Base-by-base conservation (phyloP, 2,329 filamentous ascomycete genomes). In the Ascochyta lentis region DNA sequence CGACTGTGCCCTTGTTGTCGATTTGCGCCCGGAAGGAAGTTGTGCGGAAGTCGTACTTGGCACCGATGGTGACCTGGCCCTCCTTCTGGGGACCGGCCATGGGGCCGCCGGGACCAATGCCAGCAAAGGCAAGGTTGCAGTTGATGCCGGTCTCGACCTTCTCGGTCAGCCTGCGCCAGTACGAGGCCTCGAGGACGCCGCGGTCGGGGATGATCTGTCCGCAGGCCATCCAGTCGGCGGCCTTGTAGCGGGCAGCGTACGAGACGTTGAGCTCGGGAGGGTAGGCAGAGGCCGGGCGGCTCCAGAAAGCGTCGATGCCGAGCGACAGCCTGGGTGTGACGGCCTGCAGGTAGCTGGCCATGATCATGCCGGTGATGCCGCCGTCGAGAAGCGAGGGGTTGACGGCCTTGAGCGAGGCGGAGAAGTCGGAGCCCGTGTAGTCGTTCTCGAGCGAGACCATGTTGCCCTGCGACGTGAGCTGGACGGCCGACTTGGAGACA, bases 41-140 rank as follows among this genome's bases (percentile, higher is more conserved):
- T 51, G 91, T 95, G 73, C 91, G 87, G 86, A 99, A 99, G 77
- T 97, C 94, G 80, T 99, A 99, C 81, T 99, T 99, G 75, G 92
- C 91, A 71, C 94, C 95, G 69, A 98, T 85, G 50, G 93, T 92
- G 49, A 96, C 93, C 59, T 91, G 85, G 52, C 95, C 95, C 77
- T 99, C 93, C 78, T 92, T 94, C 76, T 88, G 86, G 49, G 67
- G 68, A n/a, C 87, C 87, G 57, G 84, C 86, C 70, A 91, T 91
- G 61, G 86, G 85, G 48, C 85, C 86, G 65, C 56, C 73, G 56
- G 85, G 73, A 29, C 87, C 82, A 29, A 86, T 83, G 26, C 80
- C 80, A 23, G 84, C 87, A 66, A 96, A 89, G 63, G 93, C 89
- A 56, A 99, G 84, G 77, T 92, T 96, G 83, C 96, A 87, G 70